phyloP scores from a whole-genome alignment of 306 rosid species.

The Abrus pulchellus region DNA sequence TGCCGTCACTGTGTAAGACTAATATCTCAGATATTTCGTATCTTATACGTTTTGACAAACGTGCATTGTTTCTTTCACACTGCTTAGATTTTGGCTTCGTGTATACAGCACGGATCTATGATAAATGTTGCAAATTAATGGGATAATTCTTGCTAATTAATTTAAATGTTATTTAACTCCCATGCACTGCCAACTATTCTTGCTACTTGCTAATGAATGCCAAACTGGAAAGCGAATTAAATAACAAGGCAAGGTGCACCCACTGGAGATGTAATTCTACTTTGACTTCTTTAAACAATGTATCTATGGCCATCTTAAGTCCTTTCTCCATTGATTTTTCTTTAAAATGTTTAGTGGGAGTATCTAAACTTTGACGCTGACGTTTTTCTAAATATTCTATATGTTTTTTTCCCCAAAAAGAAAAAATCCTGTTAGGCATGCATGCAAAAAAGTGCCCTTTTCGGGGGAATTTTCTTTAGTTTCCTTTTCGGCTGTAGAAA shows the following conservation, averaged over 20 bases:
- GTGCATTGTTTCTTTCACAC: neutral
- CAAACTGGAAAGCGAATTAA: neutral
- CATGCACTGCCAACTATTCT: too few relatives aligned
- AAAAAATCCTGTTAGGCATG: neutral
- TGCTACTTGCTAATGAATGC: neutral
- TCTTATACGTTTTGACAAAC: neutral
- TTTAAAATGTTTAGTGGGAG: neutral
- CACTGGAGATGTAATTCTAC: neutral
- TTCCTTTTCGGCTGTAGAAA: constrained; percentile 12
- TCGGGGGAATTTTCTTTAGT: neutral
- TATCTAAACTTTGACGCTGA: neutral
- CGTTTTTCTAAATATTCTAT: neutral
- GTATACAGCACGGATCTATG: neutral
- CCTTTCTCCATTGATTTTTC: constrained; percentile 5
- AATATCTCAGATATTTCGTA: neutral
- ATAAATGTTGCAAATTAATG: neutral
- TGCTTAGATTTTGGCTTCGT: neutral
- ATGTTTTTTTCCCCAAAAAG: neutral
- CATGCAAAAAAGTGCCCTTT: neutral
- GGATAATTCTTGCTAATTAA: neutral
- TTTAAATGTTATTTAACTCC: too few relatives aligned
- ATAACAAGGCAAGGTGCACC: neutral
- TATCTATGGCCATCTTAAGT: neutral
- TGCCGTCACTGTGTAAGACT: constrained; percentile 82
- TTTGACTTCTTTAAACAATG: neutral